These are phyloP conservation scores for Fusarium sp. DNA, from an alignment of 2,329 filamentous ascomycete species.

Conservation along the genomic window DNA sequence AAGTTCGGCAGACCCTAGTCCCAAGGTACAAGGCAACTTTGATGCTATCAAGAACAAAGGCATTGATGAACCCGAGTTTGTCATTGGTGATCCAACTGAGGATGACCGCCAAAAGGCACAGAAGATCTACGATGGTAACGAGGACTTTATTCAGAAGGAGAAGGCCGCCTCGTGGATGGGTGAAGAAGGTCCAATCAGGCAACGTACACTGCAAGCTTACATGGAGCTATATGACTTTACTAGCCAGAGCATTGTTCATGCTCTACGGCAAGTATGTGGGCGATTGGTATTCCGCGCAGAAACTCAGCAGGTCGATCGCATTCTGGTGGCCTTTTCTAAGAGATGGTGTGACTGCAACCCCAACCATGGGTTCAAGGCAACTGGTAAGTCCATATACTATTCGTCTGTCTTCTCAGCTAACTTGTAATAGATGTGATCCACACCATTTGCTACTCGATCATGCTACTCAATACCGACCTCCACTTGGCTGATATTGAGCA, in stretches of 20 bases:
- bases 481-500: conserved; percentile 94
- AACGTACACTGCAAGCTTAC: conserved; percentile 76
- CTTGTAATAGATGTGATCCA: conserved; percentile 82
- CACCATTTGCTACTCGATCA: conserved; percentile 95
- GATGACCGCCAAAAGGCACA: conserved; percentile 82
- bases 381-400: conserved; percentile 65
- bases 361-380: conserved; percentile 90
- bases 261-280: conserved; percentile 82
- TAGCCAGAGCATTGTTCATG: conserved; percentile 80
- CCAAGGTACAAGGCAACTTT: conserved; percentile 49
- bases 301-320: conserved; percentile 95
- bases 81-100: conserved; percentile 68
- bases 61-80: conserved; percentile 68
- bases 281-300: conserved; percentile 88
- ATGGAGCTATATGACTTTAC: conserved; percentile 93
- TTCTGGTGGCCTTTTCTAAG: conserved; percentile 87
- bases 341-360: conserved; percentile 96
- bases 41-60: conserved; percentile 54
- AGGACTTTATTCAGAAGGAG: conserved; percentile 81
- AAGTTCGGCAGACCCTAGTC: conserved; percentile 52
- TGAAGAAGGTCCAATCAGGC: conserved; percentile 71
- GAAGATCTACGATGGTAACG: conserved; percentile 85
- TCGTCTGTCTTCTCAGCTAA: conserved; percentile 47
- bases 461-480: conserved; percentile 94
- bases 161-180: conserved; percentile 91